Evolutionary conservation across 2,329 filamentous ascomycete species (phyloP), one percentile per base, ranked within the genome.

Genomic region (Cladophialophora chaetospira): DNA sequence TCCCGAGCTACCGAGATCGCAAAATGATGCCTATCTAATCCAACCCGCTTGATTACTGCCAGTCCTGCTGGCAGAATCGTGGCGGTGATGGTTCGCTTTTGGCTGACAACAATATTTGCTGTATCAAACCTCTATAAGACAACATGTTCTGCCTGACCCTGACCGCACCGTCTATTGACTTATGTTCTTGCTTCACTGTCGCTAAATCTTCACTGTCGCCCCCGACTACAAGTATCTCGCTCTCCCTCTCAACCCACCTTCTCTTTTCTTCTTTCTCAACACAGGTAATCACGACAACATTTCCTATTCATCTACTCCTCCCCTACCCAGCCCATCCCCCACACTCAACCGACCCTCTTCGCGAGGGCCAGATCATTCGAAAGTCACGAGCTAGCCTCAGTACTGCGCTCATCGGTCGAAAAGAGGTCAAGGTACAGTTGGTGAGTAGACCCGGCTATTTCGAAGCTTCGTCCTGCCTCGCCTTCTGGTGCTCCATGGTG

Each of bases 401-500:
- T 21, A 35, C 50, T 53, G 50, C 48, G 48, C n/a, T 45, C 50
- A 53, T 45, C 38, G 21, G 50, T 49, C 28, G 21, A 45, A 51
- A 53, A 44, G 50, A 45, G 50, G 38, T 31, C 40, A 25, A 21
- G 50, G 44, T 33, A 31, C 15, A 45, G 38, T 25, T 45, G 38
- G 50, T 53, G 29, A 36, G 40, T 44, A 36, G 50, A 36, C 40
- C 13, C 23, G 62, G 62, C 62, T 63, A 46, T 62, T 57, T 64
- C 62, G 62, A 64, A 64, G 62, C 62, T 64, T 64, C 62, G 56
- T 64, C 60, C 48, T 51, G 36, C 48, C 40, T 26, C 29, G 60
- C 62, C 62, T 51, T 51, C 48, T 42, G 48, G 48, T 31, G 29
- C 38, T 54, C 57, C 46, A 57, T 64, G 55, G 48, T 57, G 26